A percentile compares a stretch with the other conserved stretches of the same genome.
Evolutionary conservation across 495 filamentous ascomycete genomes (phyloP).

Genomic region (Amphirosellinia nigrospora): DNA sequence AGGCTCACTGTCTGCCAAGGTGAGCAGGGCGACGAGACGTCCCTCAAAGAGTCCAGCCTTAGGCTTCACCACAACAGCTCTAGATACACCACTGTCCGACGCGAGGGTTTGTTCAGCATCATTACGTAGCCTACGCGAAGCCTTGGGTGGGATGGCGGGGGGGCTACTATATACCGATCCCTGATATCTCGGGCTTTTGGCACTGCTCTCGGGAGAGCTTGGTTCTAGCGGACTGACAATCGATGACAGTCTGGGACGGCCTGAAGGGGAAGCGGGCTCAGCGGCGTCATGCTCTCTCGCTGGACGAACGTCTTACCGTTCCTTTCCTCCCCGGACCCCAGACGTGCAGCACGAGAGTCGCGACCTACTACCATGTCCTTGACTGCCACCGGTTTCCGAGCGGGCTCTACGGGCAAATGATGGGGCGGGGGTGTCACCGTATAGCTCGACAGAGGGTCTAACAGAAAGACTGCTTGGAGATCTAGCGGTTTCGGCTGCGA

Average conservation of each 20-base stretch:
- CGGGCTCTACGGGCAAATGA: constrained; percentile 9
- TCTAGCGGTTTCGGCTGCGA: not conserved
- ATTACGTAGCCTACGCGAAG: constrained; percentile 30
- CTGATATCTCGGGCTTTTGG: constrained; percentile 8
- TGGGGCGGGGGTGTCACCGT: not conserved
- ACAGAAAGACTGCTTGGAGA: not conserved
- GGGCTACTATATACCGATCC: constrained; percentile 16
- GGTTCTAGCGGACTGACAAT: constrained; percentile 25
- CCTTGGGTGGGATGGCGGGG: constrained; percentile 30
- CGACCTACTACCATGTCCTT: constrained; percentile 15
- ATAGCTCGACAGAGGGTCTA: not conserved
- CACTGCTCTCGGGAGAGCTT: constrained; percentile 20
- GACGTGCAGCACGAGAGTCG: constrained; percentile 29
- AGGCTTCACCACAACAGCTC: constrained; percentile 49
- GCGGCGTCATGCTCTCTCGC: constrained; percentile 37
- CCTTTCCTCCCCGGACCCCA: constrained; percentile 48
- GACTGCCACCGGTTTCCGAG: not conserved
- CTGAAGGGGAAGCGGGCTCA: constrained; percentile 13
- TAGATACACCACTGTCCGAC: constrained; percentile 35
- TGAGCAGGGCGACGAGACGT: constrained; percentile 50
- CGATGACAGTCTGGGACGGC: constrained; percentile 10
- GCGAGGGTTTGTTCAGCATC: constrained; percentile 33
- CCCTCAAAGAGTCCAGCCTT: constrained; percentile 56
- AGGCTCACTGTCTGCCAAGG: constrained; percentile 38
- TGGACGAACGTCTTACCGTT: constrained; percentile 50